Base-by-base conservation (phyloP, 371 early-diverging fungal genomes). In the Mucor sp. region DNA sequence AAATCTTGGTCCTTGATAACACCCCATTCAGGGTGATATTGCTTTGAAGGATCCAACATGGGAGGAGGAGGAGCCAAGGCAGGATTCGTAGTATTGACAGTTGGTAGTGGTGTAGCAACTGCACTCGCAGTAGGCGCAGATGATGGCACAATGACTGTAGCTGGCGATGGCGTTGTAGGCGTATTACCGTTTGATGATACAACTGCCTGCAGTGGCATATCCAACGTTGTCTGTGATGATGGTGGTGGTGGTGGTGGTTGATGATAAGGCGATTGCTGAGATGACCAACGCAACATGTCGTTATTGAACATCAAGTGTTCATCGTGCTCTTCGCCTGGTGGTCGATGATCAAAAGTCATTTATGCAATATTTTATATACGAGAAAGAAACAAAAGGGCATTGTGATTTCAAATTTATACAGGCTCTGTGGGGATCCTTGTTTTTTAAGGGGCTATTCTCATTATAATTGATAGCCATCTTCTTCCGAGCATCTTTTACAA, bases 21-120 rank as follows among this genome's bases (percentile, higher is more conserved):
- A 6, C 81, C 81, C 81, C 81, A 81, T 68, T 78, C 81, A 4
- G 81, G 70, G 64, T 81, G 81, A 57, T 73, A 75, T n/a, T 72
- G 73, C 60, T 81, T 81, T 32, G 39, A 57, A n/a, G 75, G 68
- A 28, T 71, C 71, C 30, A 65, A 30, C 28, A 65, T 17, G 35
- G 69, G 62, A 15, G 65, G 66, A 4, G 65, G 37, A 56, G 73
- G 57, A n/a, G 66, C 58, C n/a, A 48, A 27, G 11, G 62, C 17
- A 50, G 73, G 68, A 25, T 68, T 68, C 21, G 72, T 72, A 0
- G 72, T 68, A 21, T 58, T 72, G 17, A 58, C 58, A 19, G 63
- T 30, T 17, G 70, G 60, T 21, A 41, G n/a, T 33, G 62, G 37
- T 6, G 43, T 28, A 41, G 55, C 11, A 1, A 2, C n/a, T 7